Conservation (phyloP, 495 filamentous ascomycete species). For the Umbilicaria muhlenbergii region DNA sequence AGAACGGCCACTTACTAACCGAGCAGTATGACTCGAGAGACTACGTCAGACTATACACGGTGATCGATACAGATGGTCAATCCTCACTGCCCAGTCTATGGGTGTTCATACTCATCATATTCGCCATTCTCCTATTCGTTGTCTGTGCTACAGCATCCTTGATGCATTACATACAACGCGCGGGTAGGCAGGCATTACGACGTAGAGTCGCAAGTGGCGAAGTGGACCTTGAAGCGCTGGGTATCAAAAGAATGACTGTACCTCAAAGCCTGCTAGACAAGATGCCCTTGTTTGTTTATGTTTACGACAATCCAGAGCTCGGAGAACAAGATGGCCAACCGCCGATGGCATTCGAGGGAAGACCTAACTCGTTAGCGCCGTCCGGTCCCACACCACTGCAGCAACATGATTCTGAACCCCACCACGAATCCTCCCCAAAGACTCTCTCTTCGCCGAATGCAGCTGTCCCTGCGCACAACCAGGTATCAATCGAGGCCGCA, state of each 20-base stretch:
- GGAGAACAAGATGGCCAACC: too few relatives aligned
- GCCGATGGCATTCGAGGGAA: too few relatives aligned
- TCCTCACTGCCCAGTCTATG: conserved; percentile 51
- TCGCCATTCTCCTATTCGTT: conserved; percentile 55
- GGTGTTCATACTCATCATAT: conserved; percentile 67
- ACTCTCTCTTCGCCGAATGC: too few relatives aligned
- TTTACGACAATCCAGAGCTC: conserved; percentile 20
- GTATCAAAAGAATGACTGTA: conserved; percentile 59
- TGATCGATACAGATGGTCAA: conserved; percentile 33
- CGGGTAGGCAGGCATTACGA: conserved; percentile 45
- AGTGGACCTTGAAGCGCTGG: conserved; percentile 64
- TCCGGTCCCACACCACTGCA: too few relatives aligned
- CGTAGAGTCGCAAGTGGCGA: conserved; percentile 58
- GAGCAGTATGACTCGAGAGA: conserved; percentile 23
- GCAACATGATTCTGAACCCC: too few relatives aligned
- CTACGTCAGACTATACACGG: conserved; percentile 42
- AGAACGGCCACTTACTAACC: conserved; percentile 38
- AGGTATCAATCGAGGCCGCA: too few relatives aligned
- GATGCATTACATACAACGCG: conserved; percentile 61
- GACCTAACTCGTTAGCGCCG: too few relatives aligned
- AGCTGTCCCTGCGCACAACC: too few relatives aligned
- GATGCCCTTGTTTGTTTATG: conserved; percentile 62
- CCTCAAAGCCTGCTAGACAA: conserved; percentile 49
- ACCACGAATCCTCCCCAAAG: too few relatives aligned
- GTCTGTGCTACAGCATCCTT: conserved; percentile 45